Conservation (phyloP, 495 filamentous ascomycete species). For the Penicillium manginii region DNA sequence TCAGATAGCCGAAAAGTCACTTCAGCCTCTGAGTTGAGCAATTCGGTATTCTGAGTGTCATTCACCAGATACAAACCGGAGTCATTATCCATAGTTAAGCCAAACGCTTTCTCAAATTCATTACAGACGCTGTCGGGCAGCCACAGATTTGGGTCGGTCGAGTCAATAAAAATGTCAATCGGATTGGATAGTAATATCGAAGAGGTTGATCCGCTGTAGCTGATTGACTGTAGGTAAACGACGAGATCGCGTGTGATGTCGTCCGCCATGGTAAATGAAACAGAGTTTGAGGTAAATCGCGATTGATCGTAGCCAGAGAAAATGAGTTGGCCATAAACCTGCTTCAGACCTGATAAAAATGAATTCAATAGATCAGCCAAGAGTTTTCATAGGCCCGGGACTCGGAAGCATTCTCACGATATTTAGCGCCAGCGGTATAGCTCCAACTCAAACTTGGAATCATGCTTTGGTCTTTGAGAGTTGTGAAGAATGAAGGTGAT, state of each 20-base stretch:
- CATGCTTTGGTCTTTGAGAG: conserved; percentile 45
- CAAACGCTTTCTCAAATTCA: conserved; percentile 61
- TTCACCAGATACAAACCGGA: conserved; percentile 36
- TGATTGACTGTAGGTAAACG: conserved; percentile 57
- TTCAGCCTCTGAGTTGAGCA: conserved; percentile 39
- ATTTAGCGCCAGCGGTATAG: conserved; percentile 69
- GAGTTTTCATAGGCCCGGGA: neutral
- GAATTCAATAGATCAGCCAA: neutral
- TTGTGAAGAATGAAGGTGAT: conserved; percentile 25
- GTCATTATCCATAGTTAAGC: conserved; percentile 51
- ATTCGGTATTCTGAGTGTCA: conserved; percentile 51
- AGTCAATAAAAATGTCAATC: conserved; percentile 58
- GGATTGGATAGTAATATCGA: conserved; percentile 44
- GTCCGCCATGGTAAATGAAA: conserved; percentile 52
- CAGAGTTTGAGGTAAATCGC: conserved; percentile 58
- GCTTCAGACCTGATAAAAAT: conserved; percentile 40
- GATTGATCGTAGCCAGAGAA: conserved; percentile 67
- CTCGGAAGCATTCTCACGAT: conserved; percentile 44
- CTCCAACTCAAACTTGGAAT: conserved; percentile 68
- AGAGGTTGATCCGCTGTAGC: conserved; percentile 34
- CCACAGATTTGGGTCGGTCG: conserved; percentile 70
- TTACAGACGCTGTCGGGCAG: conserved; percentile 64
- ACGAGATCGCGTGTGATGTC: conserved; percentile 51
- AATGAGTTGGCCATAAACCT: conserved; percentile 58
- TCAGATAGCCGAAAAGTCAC: conserved; percentile 64